These are phyloP conservation scores for Mrakia blollopis DNA, from an alignment of 768 basidiomycete species.

Conservation along the genomic window DNA sequence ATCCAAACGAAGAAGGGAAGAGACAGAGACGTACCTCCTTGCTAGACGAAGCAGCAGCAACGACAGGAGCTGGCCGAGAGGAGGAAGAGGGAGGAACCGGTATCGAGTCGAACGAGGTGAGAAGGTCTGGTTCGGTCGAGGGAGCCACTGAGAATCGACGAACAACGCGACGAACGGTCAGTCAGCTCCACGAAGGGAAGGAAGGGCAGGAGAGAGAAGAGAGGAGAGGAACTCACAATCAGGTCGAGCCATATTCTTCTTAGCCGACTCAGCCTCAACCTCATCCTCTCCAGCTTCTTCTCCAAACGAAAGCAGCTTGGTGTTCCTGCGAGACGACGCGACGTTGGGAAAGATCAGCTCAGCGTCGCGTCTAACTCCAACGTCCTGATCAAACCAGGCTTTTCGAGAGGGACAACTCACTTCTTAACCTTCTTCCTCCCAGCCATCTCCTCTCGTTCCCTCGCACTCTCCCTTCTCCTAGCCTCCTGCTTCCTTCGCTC, in stretches of 20 bases:
- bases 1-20: constrained; percentile 46
- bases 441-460: constrained; percentile 39
- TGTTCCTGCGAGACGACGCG: constrained; percentile 57
- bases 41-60: constrained; percentile 35
- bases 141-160: neutral
- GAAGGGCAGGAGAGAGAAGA: neutral
- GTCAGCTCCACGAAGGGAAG: neutral
- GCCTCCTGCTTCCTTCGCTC: constrained; percentile 75
- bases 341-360: neutral
- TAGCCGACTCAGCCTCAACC: constrained; percentile 53
- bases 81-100: constrained; percentile 1
- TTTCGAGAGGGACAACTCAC: constrained; percentile 46
- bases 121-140: neutral
- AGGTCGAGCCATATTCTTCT: constrained; percentile 79
- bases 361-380: too few relatives aligned
- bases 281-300: constrained; percentile 60
- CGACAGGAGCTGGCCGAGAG: neutral
- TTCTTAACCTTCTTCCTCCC: constrained; percentile 80
- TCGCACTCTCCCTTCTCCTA: constrained; percentile 11
- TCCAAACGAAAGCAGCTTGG: constrained; percentile 82
- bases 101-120: constrained; percentile 10
- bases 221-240: constrained; percentile 58
- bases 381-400: too few relatives aligned
- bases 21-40: constrained; percentile 33
- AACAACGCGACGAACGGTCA: neutral